Conservation (phyloP, 768 basidiomycete genomes). For the Gelatoporia subvermispora region DNA sequence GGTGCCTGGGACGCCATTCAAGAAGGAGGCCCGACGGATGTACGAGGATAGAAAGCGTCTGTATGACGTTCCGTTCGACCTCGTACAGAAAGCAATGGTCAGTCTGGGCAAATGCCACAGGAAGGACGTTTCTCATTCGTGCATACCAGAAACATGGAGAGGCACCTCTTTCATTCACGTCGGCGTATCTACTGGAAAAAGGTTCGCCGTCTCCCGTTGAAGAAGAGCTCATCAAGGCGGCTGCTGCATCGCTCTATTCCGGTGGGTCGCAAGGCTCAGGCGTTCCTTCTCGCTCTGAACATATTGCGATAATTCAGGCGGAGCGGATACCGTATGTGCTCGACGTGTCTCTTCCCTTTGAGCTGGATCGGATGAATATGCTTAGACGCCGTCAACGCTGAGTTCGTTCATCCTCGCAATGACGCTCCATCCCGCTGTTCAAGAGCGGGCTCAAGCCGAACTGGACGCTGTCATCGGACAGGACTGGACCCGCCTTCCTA, state of each 20-base stretch:
- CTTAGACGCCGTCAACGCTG: conserved; percentile 30
- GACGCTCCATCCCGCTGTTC: conserved; percentile 32
- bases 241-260: conserved; percentile 11
- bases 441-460: conserved; percentile 34
- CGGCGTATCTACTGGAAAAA: conserved; percentile 11
- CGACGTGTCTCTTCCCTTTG: too few species aligned
- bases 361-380: not conserved
- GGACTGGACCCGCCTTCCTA: conserved; percentile 39
- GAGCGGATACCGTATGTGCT: conserved; percentile 16
- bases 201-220: conserved; percentile 22
- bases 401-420: conserved; percentile 28
- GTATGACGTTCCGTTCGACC: conserved; percentile 25
- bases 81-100: conserved; percentile 29
- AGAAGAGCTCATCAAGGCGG: conserved; percentile 12
- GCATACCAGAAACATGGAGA: conserved; percentile 12
- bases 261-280: conserved; percentile 2
- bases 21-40: conserved; percentile 26
- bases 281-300: not conserved
- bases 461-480: conserved; percentile 28
- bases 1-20: conserved; percentile 36
- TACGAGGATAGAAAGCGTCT: conserved; percentile 11
- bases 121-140: not conserved
- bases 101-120: not conserved
- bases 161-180: conserved; percentile 14
- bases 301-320: conserved; percentile 3